phyloP scores from a whole-genome alignment of 2,329 filamentous ascomycete genomes.

The Aspergillus tanneri region DNA sequence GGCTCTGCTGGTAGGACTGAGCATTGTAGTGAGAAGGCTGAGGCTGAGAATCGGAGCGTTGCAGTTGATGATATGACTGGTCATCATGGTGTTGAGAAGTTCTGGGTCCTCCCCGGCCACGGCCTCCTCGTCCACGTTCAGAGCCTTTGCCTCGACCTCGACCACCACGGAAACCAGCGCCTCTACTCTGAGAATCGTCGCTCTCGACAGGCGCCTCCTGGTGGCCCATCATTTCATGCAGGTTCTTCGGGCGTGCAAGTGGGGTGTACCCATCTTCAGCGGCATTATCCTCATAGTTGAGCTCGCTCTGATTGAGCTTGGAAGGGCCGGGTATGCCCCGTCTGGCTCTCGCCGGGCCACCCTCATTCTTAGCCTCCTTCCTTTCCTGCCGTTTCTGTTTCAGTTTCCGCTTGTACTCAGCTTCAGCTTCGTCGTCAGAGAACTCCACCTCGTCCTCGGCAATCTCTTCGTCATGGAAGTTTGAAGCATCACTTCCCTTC shows the following conservation, averaged over 20 bases:
- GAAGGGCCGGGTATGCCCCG: slow-evolving; percentile 39
- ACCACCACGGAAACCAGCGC: slow-evolving; percentile 44
- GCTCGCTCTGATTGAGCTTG: slow-evolving; percentile 43
- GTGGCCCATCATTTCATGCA: slow-evolving; percentile 51
- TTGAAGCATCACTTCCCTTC: slow-evolving; percentile 92
- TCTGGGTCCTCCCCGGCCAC: slow-evolving; percentile 37
- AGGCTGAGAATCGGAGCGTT: slow-evolving; percentile 18
- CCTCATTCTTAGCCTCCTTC: slow-evolving; percentile 48
- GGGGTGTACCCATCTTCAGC: slow-evolving; percentile 63
- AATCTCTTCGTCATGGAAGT: slow-evolving; percentile 90
- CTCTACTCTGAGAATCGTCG: slow-evolving; percentile 29
- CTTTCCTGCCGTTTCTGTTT: slow-evolving; percentile 65
- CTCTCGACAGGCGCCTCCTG: slow-evolving; percentile 40
- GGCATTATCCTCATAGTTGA: slow-evolving; percentile 67
- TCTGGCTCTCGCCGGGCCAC: slow-evolving; percentile 40
- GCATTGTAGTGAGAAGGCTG: slow-evolving; percentile 25
- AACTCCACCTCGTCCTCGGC: slow-evolving; percentile 87
- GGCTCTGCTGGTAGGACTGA: slow-evolving; percentile 25
- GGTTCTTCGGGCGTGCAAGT: slow-evolving; percentile 65
- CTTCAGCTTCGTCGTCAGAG: slow-evolving; percentile 93
- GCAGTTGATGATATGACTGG: slow-evolving; percentile 27
- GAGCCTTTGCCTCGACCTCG: slow-evolving; percentile 49
- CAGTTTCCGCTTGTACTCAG: slow-evolving; percentile 68
- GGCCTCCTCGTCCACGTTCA: slow-evolving; percentile 40
- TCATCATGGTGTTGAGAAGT: slow-evolving; percentile 30